These are phyloP conservation scores for Backusella macrospora DNA, from an alignment of 192 early-diverging fungal species.

Conservation along the genomic window DNA sequence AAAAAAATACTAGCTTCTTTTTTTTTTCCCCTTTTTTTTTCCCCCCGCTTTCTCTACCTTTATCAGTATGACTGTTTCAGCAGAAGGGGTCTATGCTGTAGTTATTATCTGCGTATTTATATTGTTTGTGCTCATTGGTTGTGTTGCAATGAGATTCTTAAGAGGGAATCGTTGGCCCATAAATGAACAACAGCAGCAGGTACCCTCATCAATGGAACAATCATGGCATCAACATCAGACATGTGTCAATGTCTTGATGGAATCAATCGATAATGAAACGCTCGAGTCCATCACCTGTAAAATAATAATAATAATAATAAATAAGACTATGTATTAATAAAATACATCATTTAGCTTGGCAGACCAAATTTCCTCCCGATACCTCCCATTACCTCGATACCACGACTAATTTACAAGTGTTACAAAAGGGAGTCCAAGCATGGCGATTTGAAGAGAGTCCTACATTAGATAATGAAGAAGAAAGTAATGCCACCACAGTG, in stretches of 20 bases:
- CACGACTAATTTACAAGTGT: neutral
- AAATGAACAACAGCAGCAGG: neutral
- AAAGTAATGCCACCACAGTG: conserved; percentile 61
- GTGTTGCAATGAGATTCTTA: conserved; percentile 20
- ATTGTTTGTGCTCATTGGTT: neutral
- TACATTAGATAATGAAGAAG: conserved; percentile 42
- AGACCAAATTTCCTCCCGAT: conserved; percentile 18
- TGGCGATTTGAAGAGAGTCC: conserved; percentile 63
- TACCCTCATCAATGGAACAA: neutral
- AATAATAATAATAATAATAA: neutral
- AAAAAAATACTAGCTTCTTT: too few species aligned
- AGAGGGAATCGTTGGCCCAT: neutral
- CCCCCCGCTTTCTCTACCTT: neutral
- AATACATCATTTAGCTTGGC: conserved; percentile 14
- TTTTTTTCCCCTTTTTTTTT: neutral
- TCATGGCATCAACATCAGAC: conserved; percentile 13
- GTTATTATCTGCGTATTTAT: conserved; percentile 20
- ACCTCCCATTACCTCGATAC: conserved; percentile 13
- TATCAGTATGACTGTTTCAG: conserved; percentile 5
- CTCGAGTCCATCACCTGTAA: neutral
- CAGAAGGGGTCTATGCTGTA: conserved; percentile 24
- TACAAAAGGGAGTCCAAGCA: conserved; percentile 69
- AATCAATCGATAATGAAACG: neutral
- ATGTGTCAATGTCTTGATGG: neutral
- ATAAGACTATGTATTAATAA: neutral